A percentile compares a stretch with the other conserved stretches of the same genome.
phyloP scores from a whole-genome alignment of 2,329 filamentous ascomycete species.

The Xylaria sp. region DNA sequence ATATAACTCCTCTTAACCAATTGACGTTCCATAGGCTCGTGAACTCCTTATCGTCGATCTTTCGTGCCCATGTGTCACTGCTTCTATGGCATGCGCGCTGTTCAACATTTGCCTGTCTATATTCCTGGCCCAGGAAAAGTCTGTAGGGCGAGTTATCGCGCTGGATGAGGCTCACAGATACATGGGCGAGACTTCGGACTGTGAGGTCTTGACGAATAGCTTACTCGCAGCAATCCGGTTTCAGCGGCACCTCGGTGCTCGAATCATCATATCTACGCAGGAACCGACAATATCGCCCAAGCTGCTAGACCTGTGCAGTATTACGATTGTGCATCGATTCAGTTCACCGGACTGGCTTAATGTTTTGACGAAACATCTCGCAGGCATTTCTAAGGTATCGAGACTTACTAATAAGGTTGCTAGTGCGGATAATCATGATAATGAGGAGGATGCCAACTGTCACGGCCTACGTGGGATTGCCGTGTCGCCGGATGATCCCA shows the following conservation, averaged over 20 bases:
- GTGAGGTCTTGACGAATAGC: slow-evolving; percentile 67
- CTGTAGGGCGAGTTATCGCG: slow-evolving; percentile 69
- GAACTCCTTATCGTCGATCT: slow-evolving; percentile 75
- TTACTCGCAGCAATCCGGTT: slow-evolving; percentile 72
- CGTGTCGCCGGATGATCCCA: slow-evolving; percentile 22
- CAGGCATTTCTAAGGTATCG: slow-evolving; percentile 29
- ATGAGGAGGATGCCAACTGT: background rate
- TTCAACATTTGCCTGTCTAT: slow-evolving; percentile 77
- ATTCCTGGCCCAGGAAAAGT: slow-evolving; percentile 66
- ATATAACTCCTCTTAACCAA: background rate
- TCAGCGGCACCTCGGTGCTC: slow-evolving; percentile 74
- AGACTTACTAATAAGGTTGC: background rate
- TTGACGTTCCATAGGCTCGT: slow-evolving; percentile 51
- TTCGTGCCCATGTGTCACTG: slow-evolving; percentile 75
- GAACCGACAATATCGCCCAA: slow-evolving; percentile 77
- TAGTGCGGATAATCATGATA: background rate
- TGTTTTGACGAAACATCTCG: slow-evolving; percentile 30
- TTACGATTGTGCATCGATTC: slow-evolving; percentile 34
- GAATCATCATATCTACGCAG: slow-evolving; percentile 79
- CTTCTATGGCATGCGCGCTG: slow-evolving; percentile 73
- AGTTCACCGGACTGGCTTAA: slow-evolving; percentile 34
- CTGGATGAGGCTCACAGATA: slow-evolving; percentile 85
- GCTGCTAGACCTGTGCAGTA: slow-evolving; percentile 75
- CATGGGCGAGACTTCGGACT: slow-evolving; percentile 67
- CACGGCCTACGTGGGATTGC: slow-evolving; percentile 13